Evolutionary conservation across 2,329 filamentous ascomycete species (phyloP), one percentile per base, ranked within the genome.

Genomic region (Chaetomium globosum): DNA sequence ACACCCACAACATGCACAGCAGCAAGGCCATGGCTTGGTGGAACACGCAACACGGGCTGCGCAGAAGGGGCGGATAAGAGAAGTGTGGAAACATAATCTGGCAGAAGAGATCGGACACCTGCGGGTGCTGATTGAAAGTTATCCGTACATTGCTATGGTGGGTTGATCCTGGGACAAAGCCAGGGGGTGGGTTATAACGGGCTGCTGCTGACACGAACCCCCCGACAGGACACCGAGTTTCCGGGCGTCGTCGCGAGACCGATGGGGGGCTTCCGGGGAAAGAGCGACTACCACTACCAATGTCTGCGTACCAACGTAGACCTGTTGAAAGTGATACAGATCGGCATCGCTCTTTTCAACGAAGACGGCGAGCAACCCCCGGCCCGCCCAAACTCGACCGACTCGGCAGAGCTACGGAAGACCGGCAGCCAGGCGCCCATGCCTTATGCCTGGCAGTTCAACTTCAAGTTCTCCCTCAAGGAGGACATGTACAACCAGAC

Each of bases 231-330:
- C 76, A 97, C 95, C 28, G 94, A 98, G 76, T 99, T 99, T 73
- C 95, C 95, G n/a, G 95, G 95, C 64, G 93, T 99, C 61, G 94
- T 99, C 61, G 92, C 94, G 30, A 87, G 95, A 71, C 95, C 95
- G 1, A 98, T 99, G 84, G 95, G 95, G 57, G 88, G 90, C 63
- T 99, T 99, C 77, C 87, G 90, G 66, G 95, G 91, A 65, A 98
- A 97, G 80, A 95, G 93, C 70, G 94, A 97, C 73, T 99, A 99
- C 75, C 95, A 99, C 77, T 99, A 99, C 79, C 95, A 99, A 81
- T 98, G 94, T 67, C 84, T 99, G 55, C 91, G 95, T 67, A 96
- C 93, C 73, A 99, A 99, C 75, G 95, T 99, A 74, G 95, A 99
- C 75, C 87, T 99, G 74, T 86, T 99, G 73, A 97, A 96, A 77